A percentile compares a stretch with the other conserved stretches of the same genome.
phyloP scores from a whole-genome alignment of 1,284 basidiomycete genomes.

The Cystobasidium slooffiae region DNA sequence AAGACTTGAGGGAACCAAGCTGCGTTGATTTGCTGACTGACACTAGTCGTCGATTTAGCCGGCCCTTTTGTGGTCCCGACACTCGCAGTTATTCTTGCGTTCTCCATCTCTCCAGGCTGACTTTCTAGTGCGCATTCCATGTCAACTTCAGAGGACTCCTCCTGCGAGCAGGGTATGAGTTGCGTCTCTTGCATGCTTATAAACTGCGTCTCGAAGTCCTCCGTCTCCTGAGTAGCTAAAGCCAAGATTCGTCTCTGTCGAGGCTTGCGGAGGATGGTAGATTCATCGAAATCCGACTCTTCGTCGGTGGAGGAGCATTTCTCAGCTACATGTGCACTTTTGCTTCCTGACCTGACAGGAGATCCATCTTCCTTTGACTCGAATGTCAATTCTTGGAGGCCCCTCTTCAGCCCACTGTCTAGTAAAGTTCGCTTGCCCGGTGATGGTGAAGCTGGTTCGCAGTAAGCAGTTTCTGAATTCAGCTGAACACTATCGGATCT shows the following conservation, averaged over 20 bases:
- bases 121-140: neutral
- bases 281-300: slow-evolving; percentile 13
- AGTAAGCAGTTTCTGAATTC: too few species aligned
- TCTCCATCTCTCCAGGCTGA: neutral
- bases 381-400: too few species aligned
- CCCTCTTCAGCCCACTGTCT: too few species aligned
- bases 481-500: neutral
- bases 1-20: slow-evolving; percentile 2
- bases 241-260: slow-evolving; percentile 24
- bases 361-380: neutral
- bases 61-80: neutral
- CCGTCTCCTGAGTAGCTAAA: slow-evolving; percentile 8
- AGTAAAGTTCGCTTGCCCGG: too few species aligned
- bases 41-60: neutral
- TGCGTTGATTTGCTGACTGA: slow-evolving; percentile 1
- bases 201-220: slow-evolving; percentile 23
- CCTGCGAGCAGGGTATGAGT: neutral
- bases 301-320: neutral
- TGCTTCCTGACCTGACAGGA: neutral
- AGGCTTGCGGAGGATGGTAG: neutral
- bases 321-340: too few species aligned
- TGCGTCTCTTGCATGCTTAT: slow-evolving; percentile 26
- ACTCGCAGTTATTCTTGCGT: neutral
- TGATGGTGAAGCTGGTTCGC: too few species aligned
- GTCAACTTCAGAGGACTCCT: neutral